Conservation (phyloP, 1,139 yeast genomes). For the Suhomyces atakaporum region DNA sequence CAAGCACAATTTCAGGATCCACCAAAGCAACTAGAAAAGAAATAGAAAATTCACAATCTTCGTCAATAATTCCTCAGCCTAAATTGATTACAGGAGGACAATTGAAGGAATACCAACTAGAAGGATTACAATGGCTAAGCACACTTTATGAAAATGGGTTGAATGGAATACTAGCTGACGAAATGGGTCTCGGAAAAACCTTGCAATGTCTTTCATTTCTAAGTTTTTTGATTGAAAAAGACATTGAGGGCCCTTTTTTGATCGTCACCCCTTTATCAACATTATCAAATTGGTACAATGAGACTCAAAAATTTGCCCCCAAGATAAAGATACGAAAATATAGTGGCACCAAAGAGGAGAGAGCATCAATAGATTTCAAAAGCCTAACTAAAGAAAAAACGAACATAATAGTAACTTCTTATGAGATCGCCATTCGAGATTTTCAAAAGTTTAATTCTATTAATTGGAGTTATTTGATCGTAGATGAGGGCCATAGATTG, state of each 20-base stretch:
- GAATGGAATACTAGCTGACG: constrained; percentile 94
- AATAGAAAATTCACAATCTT: constrained; percentile 25
- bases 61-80: constrained; percentile 53
- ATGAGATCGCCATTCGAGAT: constrained; percentile 78
- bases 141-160: constrained; percentile 90
- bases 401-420: constrained; percentile 73
- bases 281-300: constrained; percentile 79
- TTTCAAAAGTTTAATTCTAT: constrained; percentile 50
- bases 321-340: constrained; percentile 61
- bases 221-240: constrained; percentile 76
- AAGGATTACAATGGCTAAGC: constrained; percentile 88
- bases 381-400: constrained; percentile 5
- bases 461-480: constrained; percentile 81
- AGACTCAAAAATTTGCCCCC: constrained; percentile 76
- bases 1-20: constrained; percentile 20
- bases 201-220: constrained; percentile 80
- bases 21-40: constrained; percentile 27
- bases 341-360: constrained; percentile 60
- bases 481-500: constrained; percentile 94
- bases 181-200: constrained; percentile 96
- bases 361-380: constrained; percentile 42
- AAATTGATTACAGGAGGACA: constrained; percentile 61
- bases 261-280: constrained; percentile 89
- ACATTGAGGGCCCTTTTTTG: constrained; percentile 79
- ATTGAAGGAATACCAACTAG: constrained; percentile 81